These are phyloP conservation scores for Oligophagozyma castellii DNA, from an alignment of 1,139 yeast species.

Conservation along the genomic window DNA sequence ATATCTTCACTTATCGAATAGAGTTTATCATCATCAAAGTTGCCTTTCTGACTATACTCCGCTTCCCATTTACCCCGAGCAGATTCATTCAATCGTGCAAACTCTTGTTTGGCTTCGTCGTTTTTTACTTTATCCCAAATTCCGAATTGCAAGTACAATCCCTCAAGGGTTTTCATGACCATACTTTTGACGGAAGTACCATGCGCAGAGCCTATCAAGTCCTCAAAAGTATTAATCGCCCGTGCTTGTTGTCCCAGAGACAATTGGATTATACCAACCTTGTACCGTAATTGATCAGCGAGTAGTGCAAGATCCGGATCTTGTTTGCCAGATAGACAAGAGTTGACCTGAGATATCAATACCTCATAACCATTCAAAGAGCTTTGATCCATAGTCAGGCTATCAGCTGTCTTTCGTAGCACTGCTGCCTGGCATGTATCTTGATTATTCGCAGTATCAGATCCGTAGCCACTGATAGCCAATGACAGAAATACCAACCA, in stretches of 20 bases:
- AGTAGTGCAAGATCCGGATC: conserved; percentile 3
- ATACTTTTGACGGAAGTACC: too few species aligned
- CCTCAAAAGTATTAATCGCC: conserved; percentile 16
- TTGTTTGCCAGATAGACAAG: conserved; percentile 4
- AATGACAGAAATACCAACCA: not conserved
- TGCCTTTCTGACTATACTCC: too few species aligned
- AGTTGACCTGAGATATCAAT: conserved; percentile 5
- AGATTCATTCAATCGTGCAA: too few species aligned
- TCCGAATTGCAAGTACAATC: conserved; percentile 19
- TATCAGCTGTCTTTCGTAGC: conserved; percentile 1
- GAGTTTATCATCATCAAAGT: too few species aligned
- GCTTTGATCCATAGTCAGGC: conserved; percentile 1
- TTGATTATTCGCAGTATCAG: not conserved
- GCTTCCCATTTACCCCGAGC: too few species aligned
- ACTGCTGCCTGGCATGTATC: too few species aligned
- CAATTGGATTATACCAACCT: conserved; percentile 18
- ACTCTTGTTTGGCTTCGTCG: too few species aligned
- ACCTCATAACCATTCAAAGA: conserved; percentile 4
- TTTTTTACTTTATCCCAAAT: conserved; percentile 12
- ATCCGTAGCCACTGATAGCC: not conserved
- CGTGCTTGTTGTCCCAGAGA: conserved; percentile 16
- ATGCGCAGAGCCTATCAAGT: too few species aligned
- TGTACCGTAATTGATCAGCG: conserved; percentile 13
- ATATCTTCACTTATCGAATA: too few species aligned
- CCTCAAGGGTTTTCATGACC: conserved; percentile 12